Evolutionary conservation across 148 eudicot genomes (phyloP).

Genomic region (Selenicereus undatus): DNA sequence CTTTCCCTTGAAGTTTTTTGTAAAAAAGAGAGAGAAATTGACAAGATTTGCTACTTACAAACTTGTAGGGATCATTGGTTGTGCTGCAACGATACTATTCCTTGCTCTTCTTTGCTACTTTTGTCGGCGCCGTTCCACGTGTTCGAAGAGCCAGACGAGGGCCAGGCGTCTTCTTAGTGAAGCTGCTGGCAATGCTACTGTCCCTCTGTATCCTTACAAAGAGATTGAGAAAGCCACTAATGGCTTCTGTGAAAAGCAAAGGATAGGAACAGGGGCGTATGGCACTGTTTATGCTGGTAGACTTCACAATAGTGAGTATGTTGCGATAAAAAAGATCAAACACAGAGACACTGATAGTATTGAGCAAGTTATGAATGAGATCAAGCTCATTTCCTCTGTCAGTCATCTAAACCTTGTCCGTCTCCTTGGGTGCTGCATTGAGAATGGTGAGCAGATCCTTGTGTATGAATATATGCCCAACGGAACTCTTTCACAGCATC

Average conservation of each 20-base stretch:
- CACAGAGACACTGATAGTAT: slow-evolving; percentile 58
- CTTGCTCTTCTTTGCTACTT: slow-evolving; percentile 45
- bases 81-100: slow-evolving; percentile 42
- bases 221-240: slow-evolving; percentile 79
- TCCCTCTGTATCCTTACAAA: slow-evolving; percentile 60
- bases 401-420: slow-evolving; percentile 89
- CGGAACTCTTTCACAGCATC: slow-evolving; percentile 77
- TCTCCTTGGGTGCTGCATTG: slow-evolving; percentile 85
- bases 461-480: slow-evolving; percentile 88
- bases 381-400: slow-evolving; percentile 78
- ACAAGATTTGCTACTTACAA: slow-evolving; percentile 9
- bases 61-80: slow-evolving; percentile 54
- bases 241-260: slow-evolving; percentile 62
- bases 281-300: slow-evolving; percentile 87
- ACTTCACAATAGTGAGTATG: slow-evolving; percentile 57
- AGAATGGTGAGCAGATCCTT: slow-evolving; percentile 79
- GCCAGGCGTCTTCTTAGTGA: slow-evolving; percentile 60
- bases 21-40: too few species aligned
- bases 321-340: slow-evolving; percentile 72
- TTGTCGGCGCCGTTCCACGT: slow-evolving; percentile 38
- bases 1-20: too few species aligned
- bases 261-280: slow-evolving; percentile 84
- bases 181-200: slow-evolving; percentile 58
- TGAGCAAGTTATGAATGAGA: slow-evolving; percentile 90
- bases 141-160: slow-evolving; percentile 38